Percentiles rank a stretch among this genome's conserved stretches.
Evolutionary conservation across 140 eudicot genomes (phyloP).

Genomic region (Stevia rebaudiana): DNA sequence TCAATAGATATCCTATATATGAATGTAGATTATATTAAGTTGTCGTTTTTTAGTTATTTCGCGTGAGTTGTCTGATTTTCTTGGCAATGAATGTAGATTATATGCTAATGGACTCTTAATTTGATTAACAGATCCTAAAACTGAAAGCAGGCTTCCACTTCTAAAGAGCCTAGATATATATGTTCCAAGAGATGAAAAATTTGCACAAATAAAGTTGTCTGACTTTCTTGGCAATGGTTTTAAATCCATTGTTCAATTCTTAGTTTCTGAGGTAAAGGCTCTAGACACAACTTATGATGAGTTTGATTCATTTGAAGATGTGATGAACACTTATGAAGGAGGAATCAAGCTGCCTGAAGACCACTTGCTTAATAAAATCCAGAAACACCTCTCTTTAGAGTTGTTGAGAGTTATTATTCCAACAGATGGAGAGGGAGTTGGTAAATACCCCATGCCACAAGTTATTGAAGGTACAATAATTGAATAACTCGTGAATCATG

Average conservation of each 20-base stretch:
- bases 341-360: constrained; percentile 41
- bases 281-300: constrained; percentile 36
- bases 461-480: constrained; percentile 42
- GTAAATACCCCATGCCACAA: constrained; percentile 47
- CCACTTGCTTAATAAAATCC: constrained; percentile 11
- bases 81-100: no score
- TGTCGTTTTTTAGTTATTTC: neutral
- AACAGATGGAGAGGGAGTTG: constrained; percentile 37
- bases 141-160: constrained; percentile 49
- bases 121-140: constrained; percentile 38
- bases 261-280: constrained; percentile 35
- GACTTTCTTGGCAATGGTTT: constrained; percentile 49
- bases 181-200: constrained; percentile 54
- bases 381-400: constrained; percentile 37
- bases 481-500: neutral
- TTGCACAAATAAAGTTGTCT: constrained; percentile 40
- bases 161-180: constrained; percentile 36
- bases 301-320: constrained; percentile 44
- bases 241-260: constrained; percentile 35
- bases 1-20: no score
- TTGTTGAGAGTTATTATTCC: constrained; percentile 35
- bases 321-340: constrained; percentile 36
- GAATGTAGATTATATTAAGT: no score
- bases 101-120: neutral
- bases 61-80: no score